phyloP scores from a whole-genome alignment of 306 rosid species.

The Cucumis cinereus region DNA sequence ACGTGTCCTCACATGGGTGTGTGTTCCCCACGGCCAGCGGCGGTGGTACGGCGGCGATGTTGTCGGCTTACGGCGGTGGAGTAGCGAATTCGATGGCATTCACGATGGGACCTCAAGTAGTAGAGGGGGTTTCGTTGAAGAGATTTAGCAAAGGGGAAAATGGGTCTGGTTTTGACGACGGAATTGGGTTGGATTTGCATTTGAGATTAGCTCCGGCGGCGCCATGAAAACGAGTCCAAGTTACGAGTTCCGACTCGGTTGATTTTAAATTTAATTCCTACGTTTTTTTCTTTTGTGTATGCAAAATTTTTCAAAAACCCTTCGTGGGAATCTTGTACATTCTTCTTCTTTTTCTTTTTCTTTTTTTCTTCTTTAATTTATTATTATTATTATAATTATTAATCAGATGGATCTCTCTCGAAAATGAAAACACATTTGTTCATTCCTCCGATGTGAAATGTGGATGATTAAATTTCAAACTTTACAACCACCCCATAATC shows the following conservation, averaged over 20 bases:
- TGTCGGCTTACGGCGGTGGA: slow-evolving; percentile 33
- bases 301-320: background rate
- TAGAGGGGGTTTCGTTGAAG: slow-evolving; percentile 72
- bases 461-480: background rate
- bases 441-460: background rate
- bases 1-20: slow-evolving; percentile 28
- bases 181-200: slow-evolving; percentile 80
- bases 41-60: slow-evolving; percentile 32
- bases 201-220: slow-evolving; percentile 78
- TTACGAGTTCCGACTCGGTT: background rate
- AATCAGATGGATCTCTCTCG: background rate
- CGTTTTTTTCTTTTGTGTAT: background rate
- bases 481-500: background rate
- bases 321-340: background rate
- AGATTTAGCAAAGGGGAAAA: slow-evolving; percentile 48
- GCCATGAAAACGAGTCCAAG: slow-evolving; percentile 13
- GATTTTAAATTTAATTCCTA: background rate
- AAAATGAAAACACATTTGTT: background rate
- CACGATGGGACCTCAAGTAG: slow-evolving; percentile 43
- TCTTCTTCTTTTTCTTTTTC: background rate
- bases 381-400: background rate
- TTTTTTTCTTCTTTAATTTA: background rate
- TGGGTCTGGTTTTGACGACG: slow-evolving; percentile 70
- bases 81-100: slow-evolving; percentile 43
- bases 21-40: slow-evolving; percentile 38